Evolutionary conservation across 2,329 filamentous ascomycete species (phyloP), one percentile per base, ranked within the genome.

Genomic region (Arthroderma uncinatum): DNA sequence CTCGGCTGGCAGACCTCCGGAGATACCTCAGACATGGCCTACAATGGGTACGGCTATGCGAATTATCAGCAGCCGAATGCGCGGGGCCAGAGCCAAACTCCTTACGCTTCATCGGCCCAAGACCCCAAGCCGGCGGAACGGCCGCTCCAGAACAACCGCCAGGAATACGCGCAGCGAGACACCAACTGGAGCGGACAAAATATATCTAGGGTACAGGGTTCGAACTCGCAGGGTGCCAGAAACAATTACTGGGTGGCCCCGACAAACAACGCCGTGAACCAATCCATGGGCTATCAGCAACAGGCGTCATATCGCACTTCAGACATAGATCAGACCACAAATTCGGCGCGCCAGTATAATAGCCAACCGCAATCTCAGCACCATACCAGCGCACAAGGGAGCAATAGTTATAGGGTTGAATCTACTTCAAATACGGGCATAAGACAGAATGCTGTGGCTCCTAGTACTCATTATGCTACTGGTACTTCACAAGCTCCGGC

Each of bases 11-110:
- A 14, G 9, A 47, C 14, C 19, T 47, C 19, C 33, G n/a, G 47
- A 30, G 4, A 33, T 5, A 30, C 4, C 5, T 30, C 8, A 50
- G 47, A 30, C 33, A 62, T 62, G 61, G 60, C 59, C 23, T 62
- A 61, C 25, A 44, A 57, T n/a, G 59, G 61, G 12, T 62, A 56
- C 37, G 57, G 56, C 9, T 62, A 59, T 8, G 30, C 57, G 12
- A 50, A 56, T 23, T 57, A 61, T 48, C 59, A 58, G 34, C 50
- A 61, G 14, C 33, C 53, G 37, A 12, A 54, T n/a, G 37, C 34
- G 7, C 53, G 59, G 8, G 47, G 42, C 16, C 56, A 58, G 30
- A 53, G 16, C 21, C 37, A 53, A 39, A 19, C 28, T 39, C 47
- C 53, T 9, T 55, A 57, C 50, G 39, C 55, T 14, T 28, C 60